A percentile compares a stretch with the other conserved stretches of the same genome.
Evolutionary conservation across 2,329 filamentous ascomycete species (phyloP).

Genomic region (Zymoseptoria crescenta): DNA sequence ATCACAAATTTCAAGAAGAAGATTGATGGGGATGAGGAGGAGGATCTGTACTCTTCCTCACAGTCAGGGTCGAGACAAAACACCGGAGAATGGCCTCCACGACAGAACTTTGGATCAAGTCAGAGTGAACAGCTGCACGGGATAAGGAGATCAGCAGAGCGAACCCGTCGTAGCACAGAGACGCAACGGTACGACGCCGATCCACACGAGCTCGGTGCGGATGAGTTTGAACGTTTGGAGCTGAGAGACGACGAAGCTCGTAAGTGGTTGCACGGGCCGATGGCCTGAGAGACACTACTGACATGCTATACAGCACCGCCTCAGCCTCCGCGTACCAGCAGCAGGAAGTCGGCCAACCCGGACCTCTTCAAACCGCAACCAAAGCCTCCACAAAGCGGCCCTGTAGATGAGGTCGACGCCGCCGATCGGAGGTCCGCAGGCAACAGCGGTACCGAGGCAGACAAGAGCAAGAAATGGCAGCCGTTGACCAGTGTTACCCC

Average conservation of each 20-base stretch:
- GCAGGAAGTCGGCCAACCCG: constrained; percentile 63
- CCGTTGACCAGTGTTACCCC: constrained; percentile 64
- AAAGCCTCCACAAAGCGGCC: constrained; percentile 48
- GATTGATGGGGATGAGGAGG: constrained; percentile 70
- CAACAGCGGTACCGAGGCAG: constrained; percentile 27
- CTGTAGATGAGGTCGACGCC: constrained; percentile 71
- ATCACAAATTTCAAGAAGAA: constrained; percentile 87
- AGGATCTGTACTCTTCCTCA: constrained; percentile 46
- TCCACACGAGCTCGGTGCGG: constrained; percentile 79
- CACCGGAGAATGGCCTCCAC: constrained; percentile 25
- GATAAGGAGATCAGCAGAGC: constrained; percentile 26
- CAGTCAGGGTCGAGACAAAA: constrained; percentile 20
- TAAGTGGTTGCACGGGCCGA: constrained; percentile 26
- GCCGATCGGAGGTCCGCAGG: constrained; percentile 49
- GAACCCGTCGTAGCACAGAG: constrained; percentile 62
- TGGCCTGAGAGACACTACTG: constrained; percentile 10
- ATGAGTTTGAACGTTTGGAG: constrained; percentile 62
- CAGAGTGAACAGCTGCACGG: constrained; percentile 34
- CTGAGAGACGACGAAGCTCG: constrained; percentile 51
- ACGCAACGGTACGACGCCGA: constrained; percentile 92
- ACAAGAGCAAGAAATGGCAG: constrained; percentile 92
- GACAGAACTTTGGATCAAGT: constrained; percentile 31
- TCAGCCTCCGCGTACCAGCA: constrained; percentile 43
- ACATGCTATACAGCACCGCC: constrained; percentile 41
- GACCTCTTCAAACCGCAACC: constrained; percentile 69